Evolutionary conservation across 495 filamentous ascomycete genomes (phyloP).

Genomic region (Penicillium paradoxum): DNA sequence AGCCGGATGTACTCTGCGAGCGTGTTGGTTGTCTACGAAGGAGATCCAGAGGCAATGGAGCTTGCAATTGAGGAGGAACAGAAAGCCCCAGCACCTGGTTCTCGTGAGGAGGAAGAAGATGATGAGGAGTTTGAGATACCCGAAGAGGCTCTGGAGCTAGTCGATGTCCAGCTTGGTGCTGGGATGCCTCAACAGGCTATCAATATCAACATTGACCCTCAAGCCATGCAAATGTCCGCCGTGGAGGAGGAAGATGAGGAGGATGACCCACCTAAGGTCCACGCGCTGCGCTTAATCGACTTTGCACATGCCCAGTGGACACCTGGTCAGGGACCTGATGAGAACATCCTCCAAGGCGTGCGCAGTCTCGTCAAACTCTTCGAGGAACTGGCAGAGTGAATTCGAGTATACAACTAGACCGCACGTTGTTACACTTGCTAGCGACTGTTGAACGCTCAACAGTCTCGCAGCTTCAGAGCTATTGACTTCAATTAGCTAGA

Average conservation of each 20-base stretch:
- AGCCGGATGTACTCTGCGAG: conserved; percentile 93
- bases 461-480: background rate
- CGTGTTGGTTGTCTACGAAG: conserved; percentile 88
- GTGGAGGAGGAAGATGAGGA: conserved; percentile 58
- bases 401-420: conserved; percentile 1
- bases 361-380: conserved; percentile 69
- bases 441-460: conserved; percentile 14
- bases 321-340: conserved; percentile 80
- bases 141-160: conserved; percentile 31
- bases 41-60: conserved; percentile 66
- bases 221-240: conserved; percentile 24
- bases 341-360: conserved; percentile 75
- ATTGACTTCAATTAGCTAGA: background rate
- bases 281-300: conserved; percentile 85
- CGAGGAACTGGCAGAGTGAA: conserved; percentile 48
- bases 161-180: conserved; percentile 28
- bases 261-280: conserved; percentile 63
- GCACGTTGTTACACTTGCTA: conserved; percentile 23
- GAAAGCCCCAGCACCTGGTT: conserved; percentile 26
- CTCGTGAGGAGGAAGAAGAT: conserved; percentile 33
- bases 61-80: conserved; percentile 60
- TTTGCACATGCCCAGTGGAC: conserved; percentile 92
- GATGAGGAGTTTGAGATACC: conserved; percentile 52
- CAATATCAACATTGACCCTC: conserved; percentile 40
- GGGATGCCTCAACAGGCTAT: conserved; percentile 29